Conservation (phyloP, 441 rosid species). For the Euphorbia celastroides region DNA sequence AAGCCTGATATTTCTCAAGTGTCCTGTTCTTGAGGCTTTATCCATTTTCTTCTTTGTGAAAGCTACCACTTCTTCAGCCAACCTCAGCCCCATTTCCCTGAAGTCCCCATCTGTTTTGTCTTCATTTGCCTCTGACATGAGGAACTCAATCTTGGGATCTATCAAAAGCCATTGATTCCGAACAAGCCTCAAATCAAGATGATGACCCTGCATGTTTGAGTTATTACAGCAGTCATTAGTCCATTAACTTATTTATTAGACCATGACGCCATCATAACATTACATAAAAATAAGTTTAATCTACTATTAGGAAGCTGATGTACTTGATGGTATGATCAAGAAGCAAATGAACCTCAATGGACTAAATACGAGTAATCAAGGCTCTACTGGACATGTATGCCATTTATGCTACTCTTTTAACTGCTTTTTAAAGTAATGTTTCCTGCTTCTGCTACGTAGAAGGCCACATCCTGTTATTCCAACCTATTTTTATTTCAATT, state of each 20-base stretch:
- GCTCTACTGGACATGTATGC: background rate
- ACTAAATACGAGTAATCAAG: background rate
- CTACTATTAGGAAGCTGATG: background rate
- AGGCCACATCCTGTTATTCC: background rate
- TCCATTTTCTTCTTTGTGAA: constrained; percentile 77
- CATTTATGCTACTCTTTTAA: background rate
- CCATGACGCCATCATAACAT: background rate
- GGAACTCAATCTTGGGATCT: constrained; percentile 79
- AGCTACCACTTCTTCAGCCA: constrained; percentile 78
- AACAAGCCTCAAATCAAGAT: constrained; percentile 82
- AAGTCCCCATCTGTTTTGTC: constrained; percentile 85
- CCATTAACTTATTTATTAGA: background rate
- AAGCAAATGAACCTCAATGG: background rate
- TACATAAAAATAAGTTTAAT: background rate
- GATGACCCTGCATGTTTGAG: constrained; percentile 61
- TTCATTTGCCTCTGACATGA: constrained; percentile 90
- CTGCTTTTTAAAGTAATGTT: background rate
- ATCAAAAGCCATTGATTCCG: constrained; percentile 96
- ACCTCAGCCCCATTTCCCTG: constrained; percentile 85
- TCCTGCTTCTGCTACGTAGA: background rate
- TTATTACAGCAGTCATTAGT: background rate
- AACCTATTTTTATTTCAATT: background rate
- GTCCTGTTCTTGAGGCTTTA: constrained; percentile 51
- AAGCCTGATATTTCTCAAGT: constrained; percentile 53
- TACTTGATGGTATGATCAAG: background rate